Percentiles rank a stretch among this genome's conserved stretches.
These are phyloP conservation scores for Lyophyllum shimeji DNA, from an alignment of 768 basidiomycete species.

Conservation along the genomic window DNA sequence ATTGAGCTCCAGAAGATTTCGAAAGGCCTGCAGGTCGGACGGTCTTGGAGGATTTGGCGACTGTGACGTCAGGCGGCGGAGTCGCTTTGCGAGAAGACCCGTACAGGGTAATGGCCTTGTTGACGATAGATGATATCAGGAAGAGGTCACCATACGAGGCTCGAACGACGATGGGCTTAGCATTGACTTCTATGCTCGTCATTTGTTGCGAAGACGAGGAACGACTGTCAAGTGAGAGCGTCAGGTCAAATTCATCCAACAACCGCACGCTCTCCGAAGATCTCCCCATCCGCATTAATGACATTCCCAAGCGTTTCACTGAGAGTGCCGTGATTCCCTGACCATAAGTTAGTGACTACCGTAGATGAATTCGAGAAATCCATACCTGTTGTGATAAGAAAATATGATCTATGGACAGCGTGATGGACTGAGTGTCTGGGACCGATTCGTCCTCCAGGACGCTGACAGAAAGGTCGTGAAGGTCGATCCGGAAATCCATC, in stretches of 20 bases:
- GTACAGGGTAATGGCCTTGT: constrained; percentile 85
- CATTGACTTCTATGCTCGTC: constrained; percentile 79
- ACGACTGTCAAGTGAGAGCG: constrained; percentile 85
- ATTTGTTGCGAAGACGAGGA: constrained; percentile 66
- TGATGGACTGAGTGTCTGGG: constrained; percentile 80
- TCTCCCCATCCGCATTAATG: constrained; percentile 84
- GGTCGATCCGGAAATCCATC: constrained; percentile 76
- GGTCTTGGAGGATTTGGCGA: constrained; percentile 8
- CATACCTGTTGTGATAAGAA: constrained; percentile 88
- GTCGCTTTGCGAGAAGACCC: constrained; percentile 26
- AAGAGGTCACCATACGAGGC: constrained; percentile 95
- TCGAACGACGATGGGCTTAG: constrained; percentile 85
- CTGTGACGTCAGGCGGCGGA: background rate
- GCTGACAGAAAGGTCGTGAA: constrained; percentile 87
- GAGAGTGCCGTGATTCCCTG: constrained; percentile 83
- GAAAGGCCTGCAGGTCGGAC: background rate
- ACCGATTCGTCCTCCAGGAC: constrained; percentile 85
- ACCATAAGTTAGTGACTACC: background rate
- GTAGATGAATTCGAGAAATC: background rate
- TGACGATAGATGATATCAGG: constrained; percentile 82
- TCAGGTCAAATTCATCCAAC: constrained; percentile 89
- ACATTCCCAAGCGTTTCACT: constrained; percentile 88
- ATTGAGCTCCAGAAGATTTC: constrained; percentile 10
- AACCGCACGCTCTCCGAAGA: constrained; percentile 84
- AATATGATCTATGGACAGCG: constrained; percentile 79